Conservation (phyloP, 805 yeast genomes). For the Candida corydali region DNA sequence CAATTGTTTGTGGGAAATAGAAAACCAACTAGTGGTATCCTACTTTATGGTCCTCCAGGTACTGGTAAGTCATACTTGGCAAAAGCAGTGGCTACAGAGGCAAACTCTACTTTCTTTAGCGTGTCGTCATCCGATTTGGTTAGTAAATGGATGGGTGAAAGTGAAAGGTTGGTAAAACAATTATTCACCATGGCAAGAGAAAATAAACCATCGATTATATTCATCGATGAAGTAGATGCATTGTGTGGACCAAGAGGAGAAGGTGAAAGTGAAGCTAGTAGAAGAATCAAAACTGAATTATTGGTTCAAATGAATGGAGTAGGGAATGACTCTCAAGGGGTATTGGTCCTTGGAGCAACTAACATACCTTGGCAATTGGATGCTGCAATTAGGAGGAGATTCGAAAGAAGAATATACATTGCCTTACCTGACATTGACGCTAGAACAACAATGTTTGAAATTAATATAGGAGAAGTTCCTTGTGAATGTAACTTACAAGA, state of each 20-base stretch:
- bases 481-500: conserved; percentile 73
- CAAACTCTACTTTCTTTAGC: conserved; percentile 93
- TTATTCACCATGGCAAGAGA: conserved; percentile 95
- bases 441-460: conserved; percentile 87
- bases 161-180: conserved; percentile 93
- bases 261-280: conserved; percentile 93
- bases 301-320: conserved; percentile 99
- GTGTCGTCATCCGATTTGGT: conserved; percentile 96
- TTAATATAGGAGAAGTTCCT: conserved; percentile 88
- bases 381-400: conserved; percentile 94
- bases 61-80: conserved; percentile 97
- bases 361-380: conserved; percentile 99
- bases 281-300: conserved; percentile 93
- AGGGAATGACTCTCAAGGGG: conserved; percentile 91
- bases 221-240: conserved; percentile 98
- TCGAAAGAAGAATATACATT: conserved; percentile 91
- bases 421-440: conserved; percentile 94
- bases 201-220: conserved; percentile 90
- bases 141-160: conserved; percentile 99
- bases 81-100: conserved; percentile 98
- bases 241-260: conserved; percentile 97
- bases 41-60: conserved; percentile 75
- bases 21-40: conserved; percentile 86
- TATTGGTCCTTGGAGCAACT: conserved; percentile 92
- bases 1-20: conserved; percentile 93